Evolutionary conservation across 306 rosid species (phyloP), one percentile per base, ranked within the genome.

Genomic region (Cercis canadensis): DNA sequence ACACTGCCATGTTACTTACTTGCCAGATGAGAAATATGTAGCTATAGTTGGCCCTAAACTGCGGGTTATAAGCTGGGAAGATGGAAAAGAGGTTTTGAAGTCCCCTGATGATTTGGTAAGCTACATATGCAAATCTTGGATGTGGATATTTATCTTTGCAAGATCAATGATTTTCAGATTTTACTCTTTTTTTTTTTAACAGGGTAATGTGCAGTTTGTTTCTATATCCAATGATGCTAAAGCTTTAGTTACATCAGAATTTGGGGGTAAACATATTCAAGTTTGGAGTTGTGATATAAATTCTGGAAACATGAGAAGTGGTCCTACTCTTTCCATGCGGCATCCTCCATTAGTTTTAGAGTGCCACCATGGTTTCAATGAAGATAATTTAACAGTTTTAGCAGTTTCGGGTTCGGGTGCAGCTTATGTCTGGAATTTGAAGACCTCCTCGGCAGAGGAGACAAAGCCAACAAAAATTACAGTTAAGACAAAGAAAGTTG

Each of bases 241-340:
- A 75, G 45, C 69, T 67, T 39, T 86, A 70, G 74, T 83, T 60
- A 81, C 91, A 55, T 75, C 80, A 44, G 86, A 80, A 64, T 40
- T 66, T 65, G 86, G 72, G 59, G 72, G 57, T 69, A 78, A 83
- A 71, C 66, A 78, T 75, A 72, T 86, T 72, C 79, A 83, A 78
- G 83, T 86, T 59, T 86, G 91, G 91, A 75, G 78, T 67, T 78
- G 83, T 37, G 85, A 86, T 72, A 18, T 80, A 50, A 78, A 67
- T 66, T 65, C 79, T 33, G 79, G 79, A 67, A 78, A 53, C 17
- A 62, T 81, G 61, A 73, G 65, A 69, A 54, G 58, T 65, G 88
- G 84, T 69, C 84, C 91, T 63, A 72, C 64, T 21, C 84, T 83
- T 56, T 75, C 83, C 58, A 33, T 73, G 76, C 81, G 74, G 75